Conservation (phyloP, 2,329 filamentous ascomycete species). For the Hymenoscyphus scutula region DNA sequence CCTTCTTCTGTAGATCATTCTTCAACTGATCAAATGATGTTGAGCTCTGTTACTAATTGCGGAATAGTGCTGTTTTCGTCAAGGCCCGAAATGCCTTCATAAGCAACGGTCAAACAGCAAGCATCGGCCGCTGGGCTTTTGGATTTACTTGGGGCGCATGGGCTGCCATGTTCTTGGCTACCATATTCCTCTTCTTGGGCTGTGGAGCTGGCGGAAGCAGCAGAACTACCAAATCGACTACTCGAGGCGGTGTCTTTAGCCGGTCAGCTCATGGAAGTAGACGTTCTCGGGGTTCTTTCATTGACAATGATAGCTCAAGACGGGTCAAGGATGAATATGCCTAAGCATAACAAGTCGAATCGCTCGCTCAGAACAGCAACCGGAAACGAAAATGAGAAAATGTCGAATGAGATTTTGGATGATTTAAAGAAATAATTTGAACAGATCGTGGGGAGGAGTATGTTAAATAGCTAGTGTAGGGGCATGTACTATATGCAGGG, state of each 20-base stretch:
- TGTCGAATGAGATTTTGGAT: not conserved
- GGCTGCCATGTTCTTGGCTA: constrained; percentile 63
- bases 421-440: not conserved
- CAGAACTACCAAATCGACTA: constrained; percentile 9
- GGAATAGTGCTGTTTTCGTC: constrained; percentile 58
- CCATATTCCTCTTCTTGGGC: constrained; percentile 65
- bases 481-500: constrained; percentile 1
- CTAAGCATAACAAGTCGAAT: constrained; percentile 20
- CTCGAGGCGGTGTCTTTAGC: constrained; percentile 42
- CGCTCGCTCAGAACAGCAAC: constrained; percentile 13
- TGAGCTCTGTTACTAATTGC: constrained; percentile 26
- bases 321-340: constrained; percentile 69
- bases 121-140: constrained; percentile 66
- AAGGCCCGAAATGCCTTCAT: constrained; percentile 66
- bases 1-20: not conserved
- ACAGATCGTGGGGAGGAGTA: not conserved
- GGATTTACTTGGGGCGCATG: constrained; percentile 76
- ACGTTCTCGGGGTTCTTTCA: constrained; percentile 47
- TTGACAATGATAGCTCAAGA: constrained; percentile 51
- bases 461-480: not conserved
- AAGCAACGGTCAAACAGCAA: constrained; percentile 52
- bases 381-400: constrained; percentile 6
- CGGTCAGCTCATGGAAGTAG: constrained; percentile 49
- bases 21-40: constrained; percentile 10
- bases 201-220: constrained; percentile 45